phyloP scores from a whole-genome alignment of 148 eudicot species.

The Pouteria glomerata region DNA sequence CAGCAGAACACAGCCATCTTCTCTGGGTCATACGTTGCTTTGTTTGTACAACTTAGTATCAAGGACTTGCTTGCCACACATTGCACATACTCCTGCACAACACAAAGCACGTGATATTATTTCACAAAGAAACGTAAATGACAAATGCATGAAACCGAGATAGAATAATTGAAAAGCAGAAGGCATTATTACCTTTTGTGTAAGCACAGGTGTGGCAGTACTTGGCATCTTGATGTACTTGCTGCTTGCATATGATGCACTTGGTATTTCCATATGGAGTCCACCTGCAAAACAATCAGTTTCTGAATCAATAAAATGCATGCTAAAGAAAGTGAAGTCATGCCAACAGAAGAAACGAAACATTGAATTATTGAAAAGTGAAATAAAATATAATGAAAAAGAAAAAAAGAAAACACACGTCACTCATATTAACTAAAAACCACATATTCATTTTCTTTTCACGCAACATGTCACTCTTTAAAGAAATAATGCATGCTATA shows the following conservation, averaged over 20 bases:
- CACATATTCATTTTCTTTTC: too few species aligned
- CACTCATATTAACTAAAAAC: too few species aligned
- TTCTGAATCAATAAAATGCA: neutral
- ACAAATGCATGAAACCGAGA: neutral
- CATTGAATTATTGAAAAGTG: too few species aligned
- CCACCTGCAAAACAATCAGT: constrained; percentile 58
- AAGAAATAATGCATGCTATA: too few species aligned
- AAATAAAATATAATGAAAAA: too few species aligned
- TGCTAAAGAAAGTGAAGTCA: neutral
- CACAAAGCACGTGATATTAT: constrained; percentile 1
- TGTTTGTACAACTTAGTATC: constrained; percentile 94
- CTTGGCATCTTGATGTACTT: constrained; percentile 95
- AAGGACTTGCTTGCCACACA: constrained; percentile 98
- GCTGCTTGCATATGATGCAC: constrained; percentile 95
- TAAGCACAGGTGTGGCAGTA: constrained; percentile 96
- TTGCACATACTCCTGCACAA: constrained; percentile 92
- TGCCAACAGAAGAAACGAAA: too few species aligned
- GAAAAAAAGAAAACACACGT: too few species aligned
- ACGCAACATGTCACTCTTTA: too few species aligned
- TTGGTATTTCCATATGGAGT: constrained; percentile 80
- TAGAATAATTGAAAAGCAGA: neutral
- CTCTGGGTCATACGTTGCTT: constrained; percentile 68
- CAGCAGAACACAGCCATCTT: neutral
- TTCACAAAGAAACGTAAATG: neutral
- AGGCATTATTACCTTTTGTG: constrained; percentile 54